Evolutionary conservation across 352 stramenopile species (phyloP), one percentile per base, ranked within the genome.

Genomic region (Globisporangium paddicum): DNA sequence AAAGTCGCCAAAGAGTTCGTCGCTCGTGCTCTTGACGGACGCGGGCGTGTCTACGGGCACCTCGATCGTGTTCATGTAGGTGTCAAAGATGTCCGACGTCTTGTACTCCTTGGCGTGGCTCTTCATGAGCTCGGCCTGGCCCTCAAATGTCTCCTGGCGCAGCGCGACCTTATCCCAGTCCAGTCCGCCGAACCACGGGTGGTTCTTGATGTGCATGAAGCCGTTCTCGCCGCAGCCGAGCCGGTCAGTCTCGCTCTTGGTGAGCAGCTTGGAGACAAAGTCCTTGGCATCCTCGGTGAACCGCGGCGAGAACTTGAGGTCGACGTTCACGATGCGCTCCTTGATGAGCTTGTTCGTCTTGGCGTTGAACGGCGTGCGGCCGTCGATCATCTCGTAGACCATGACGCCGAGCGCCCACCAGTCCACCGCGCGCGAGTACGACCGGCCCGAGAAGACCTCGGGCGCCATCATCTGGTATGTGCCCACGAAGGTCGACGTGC

Each of bases 401-500:
- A 96, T 88, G 6, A 93, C 76, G 45, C 87, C 87, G 10, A 95
- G 60, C 5, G 85, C 86, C 87, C 87, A 96, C 87, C 86, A 96
- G 66, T 96, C 87, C 34, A 96, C 87, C 8, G 85, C 77, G 53
- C 93, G 81, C 42, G 76, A 82, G 73, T 98, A 97, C 56, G 79
- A 82, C 66, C 95, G 89, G 58, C 84, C 84, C 25, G 69, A 76
- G 21, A 98, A 87, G 21, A 98, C 73, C 58, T 98, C 91, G 6
- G 91, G 91, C 11, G 91, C 88, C 75, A 98, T 94, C 75, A 96
- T 96, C 68, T 98, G 83, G 65, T 93, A 94, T 55, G 90, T 98
- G 26, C 92, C 92, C 23, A 96, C 92, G 60, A 98, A 96, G 13
- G 91, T 97, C 6, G 71, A 82, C 44, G 89, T 96, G 38, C 88